Base-by-base conservation (phyloP, 257 asterid species). In the Jaltomata sinuosa region DNA sequence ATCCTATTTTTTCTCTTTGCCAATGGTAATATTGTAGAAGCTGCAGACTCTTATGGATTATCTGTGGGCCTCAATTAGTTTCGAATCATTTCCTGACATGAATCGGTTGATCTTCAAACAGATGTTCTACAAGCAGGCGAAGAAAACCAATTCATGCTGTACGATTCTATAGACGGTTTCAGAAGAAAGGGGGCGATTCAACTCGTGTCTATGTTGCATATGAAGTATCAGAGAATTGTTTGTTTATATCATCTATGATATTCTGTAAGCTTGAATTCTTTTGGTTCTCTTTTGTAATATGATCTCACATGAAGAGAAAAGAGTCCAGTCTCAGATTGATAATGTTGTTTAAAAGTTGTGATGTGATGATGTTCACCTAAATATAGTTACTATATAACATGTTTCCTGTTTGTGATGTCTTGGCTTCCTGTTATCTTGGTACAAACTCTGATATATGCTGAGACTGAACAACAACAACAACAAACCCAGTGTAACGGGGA, bases 71-170 rank as follows among this genome's bases (percentile, higher is more conserved):
- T 74, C 36, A 6, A 47, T 4, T 15, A 3, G 25, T 15, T 25
- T 45, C 1, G 3, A 50, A 40, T 76, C 7, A 8, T 47, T 47
- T 15, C 9, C 59, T 76, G 81, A 72, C 80, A 42, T 22, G 1
- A 25, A 12, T 16, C 11, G 11, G 36, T 52, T 62, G 83, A 67
- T 80, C 78, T 84, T 82, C 83, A 31, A 80, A 89, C 96, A 95
- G 98, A 92, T 92, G 96, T 94, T 95, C 54, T 92, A 92, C 94
- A 95, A 95, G 91, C 97, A 93, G 85, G 98, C 97, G 32, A 95
- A 95, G 97, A 95, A 94, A 90, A 93, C 99, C 74, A 95, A 95
- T 68, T 91, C 89, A 78, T 95, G 98, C 71, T 94, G 99, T 87
- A 91, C 97, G 19, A 87, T 93, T 61, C 68, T 95, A 92, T 95